phyloP scores from a whole-genome alignment of 1,139 yeast species.

The Geotrichum restrictum region DNA sequence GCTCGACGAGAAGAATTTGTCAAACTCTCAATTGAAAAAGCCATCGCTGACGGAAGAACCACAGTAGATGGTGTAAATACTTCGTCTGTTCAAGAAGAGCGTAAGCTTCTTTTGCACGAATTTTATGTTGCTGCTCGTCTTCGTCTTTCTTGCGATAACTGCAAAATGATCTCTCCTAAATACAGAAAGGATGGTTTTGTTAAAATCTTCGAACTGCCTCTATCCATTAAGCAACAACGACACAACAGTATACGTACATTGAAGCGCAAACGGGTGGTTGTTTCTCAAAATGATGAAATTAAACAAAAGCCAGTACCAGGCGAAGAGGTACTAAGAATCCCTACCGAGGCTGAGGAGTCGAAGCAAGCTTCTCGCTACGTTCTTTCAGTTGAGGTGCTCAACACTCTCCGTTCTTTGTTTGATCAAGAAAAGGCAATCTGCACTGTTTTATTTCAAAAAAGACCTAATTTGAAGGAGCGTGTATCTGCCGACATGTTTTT shows the following conservation, averaged over 20 bases:
- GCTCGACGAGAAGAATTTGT: slow-evolving; percentile 67
- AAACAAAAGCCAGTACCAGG: slow-evolving; percentile 14
- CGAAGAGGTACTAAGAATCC: slow-evolving; percentile 22
- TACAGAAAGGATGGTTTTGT: slow-evolving; percentile 94
- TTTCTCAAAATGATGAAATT: slow-evolving; percentile 54
- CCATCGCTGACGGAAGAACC: slow-evolving; percentile 75
- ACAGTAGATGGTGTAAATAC: slow-evolving; percentile 66
- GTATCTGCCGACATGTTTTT: slow-evolving; percentile 87
- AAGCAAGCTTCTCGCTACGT: slow-evolving; percentile 63
- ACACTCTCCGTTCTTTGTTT: slow-evolving; percentile 71
- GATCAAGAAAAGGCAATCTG: slow-evolving; percentile 49
- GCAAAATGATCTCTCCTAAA: slow-evolving; percentile 91
- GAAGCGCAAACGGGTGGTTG: slow-evolving; percentile 64
- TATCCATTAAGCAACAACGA: slow-evolving; percentile 70
- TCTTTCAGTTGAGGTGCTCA: slow-evolving; percentile 80
- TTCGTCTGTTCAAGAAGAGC: slow-evolving; percentile 80
- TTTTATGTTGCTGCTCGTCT: slow-evolving; percentile 68
- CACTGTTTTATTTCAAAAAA: slow-evolving; percentile 62
- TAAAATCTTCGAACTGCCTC: slow-evolving; percentile 83
- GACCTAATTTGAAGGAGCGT: slow-evolving; percentile 54
- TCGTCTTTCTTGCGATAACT: slow-evolving; percentile 88
- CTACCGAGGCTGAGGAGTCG: slow-evolving; percentile 27
- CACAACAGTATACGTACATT: slow-evolving; percentile 46
- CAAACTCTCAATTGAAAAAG: slow-evolving; percentile 62
- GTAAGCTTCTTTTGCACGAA: slow-evolving; percentile 70